phyloP scores from a whole-genome alignment of 495 filamentous ascomycete genomes.

The Neurospora terricola region DNA sequence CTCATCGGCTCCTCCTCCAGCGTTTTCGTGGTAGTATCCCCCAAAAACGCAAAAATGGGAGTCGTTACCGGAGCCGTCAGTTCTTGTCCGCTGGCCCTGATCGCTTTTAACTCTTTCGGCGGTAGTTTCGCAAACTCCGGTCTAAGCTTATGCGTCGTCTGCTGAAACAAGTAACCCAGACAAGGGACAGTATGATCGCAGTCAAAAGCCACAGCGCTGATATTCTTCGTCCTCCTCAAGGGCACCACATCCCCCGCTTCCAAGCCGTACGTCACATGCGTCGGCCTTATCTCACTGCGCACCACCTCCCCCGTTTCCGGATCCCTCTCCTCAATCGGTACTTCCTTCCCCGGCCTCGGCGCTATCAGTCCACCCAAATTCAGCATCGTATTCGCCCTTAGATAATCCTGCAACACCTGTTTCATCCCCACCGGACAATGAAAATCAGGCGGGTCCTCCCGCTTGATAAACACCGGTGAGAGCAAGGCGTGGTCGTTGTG shows the following conservation, averaged over 20 bases:
- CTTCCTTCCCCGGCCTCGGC: not conserved
- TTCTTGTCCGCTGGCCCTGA: conserved; percentile 10
- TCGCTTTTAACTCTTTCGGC: conserved; percentile 12
- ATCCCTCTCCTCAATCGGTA: not conserved
- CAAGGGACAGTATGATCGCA: conserved; percentile 31
- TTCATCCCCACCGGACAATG: conserved; percentile 25
- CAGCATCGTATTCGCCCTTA: conserved; percentile 18
- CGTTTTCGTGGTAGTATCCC: conserved; percentile 23
- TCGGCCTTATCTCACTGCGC: conserved; percentile 1
- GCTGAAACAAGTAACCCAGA: conserved; percentile 27
- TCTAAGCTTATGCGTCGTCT: conserved; percentile 16
- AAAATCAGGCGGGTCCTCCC: conserved; percentile 24
- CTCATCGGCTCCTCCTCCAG: conserved; percentile 10
- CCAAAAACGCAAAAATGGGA: conserved; percentile 29
- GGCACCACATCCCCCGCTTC: conserved; percentile 10
- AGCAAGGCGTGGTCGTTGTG: conserved; percentile 30
- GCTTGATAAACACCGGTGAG: conserved; percentile 21
- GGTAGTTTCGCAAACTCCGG: conserved; percentile 11
- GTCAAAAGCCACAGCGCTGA: conserved; percentile 20
- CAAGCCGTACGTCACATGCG: conserved; percentile 20
- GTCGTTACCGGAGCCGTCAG: conserved; percentile 18
- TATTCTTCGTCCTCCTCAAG: conserved; percentile 13
- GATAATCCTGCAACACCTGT: conserved; percentile 15
- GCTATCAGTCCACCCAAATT: conserved; percentile 19
- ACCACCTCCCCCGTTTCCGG: not conserved